These are phyloP conservation scores for Cubamyces lactineus DNA, from an alignment of 768 basidiomycete genomes.

Conservation along the genomic window DNA sequence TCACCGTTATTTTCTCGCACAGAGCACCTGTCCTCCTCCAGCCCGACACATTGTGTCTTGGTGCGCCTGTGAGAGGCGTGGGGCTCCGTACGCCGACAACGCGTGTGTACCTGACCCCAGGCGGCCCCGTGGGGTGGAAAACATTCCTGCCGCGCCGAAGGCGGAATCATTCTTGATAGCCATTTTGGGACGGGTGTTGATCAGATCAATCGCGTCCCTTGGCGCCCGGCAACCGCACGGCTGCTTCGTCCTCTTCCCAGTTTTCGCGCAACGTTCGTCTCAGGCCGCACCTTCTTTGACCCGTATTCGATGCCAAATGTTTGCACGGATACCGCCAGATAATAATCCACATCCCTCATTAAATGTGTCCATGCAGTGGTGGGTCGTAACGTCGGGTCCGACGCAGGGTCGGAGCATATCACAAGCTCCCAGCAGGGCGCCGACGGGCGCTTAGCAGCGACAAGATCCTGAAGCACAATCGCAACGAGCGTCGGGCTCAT, in stretches of 20 bases:
- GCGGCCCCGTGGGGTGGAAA: constrained; percentile 13
- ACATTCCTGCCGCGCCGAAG: constrained; percentile 4
- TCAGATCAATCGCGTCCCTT: constrained; percentile 1
- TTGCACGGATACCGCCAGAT: too few species aligned
- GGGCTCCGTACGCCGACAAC: not conserved
- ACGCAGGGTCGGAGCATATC: constrained; percentile 1
- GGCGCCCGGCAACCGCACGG: not conserved
- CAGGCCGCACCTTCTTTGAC: not conserved
- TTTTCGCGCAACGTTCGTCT: not conserved
- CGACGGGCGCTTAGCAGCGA: not conserved
- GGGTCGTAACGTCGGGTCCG: not conserved
- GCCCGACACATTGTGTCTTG: too few species aligned
- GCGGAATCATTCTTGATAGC: constrained; percentile 21
- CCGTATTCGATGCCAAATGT: too few species aligned
- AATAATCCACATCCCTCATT: not conserved
- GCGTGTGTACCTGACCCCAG: constrained; percentile 11
- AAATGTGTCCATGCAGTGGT: not conserved
- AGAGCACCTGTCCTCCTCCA: not conserved
- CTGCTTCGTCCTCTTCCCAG: not conserved
- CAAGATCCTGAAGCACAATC: constrained; percentile 1
- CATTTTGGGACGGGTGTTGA: constrained; percentile 6
- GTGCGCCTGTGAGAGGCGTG: not conserved
- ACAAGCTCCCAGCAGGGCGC: constrained; percentile 5
- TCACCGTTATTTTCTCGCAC: constrained; percentile 5
- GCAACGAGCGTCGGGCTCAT: not conserved